Percentiles rank a stretch among this genome's conserved stretches.
Conservation (phyloP, 2,329 filamentous ascomycete genomes). For the Hypocreales sp. region DNA sequence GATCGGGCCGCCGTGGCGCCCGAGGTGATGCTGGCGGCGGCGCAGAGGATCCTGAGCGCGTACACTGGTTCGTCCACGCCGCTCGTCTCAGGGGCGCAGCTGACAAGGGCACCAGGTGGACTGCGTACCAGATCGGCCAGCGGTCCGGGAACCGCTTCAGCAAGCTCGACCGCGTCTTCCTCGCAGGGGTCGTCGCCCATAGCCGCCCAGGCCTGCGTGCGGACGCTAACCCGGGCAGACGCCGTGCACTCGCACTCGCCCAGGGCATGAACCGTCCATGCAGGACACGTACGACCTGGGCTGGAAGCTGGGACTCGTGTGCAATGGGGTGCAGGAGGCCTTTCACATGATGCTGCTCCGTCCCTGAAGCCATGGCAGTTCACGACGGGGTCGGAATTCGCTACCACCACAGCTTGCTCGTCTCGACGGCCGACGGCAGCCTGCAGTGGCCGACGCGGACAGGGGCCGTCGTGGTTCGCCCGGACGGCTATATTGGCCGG, state of each 20-base stretch:
- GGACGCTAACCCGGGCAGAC: no score
- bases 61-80: constrained; percentile 44
- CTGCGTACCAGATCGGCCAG: constrained; percentile 46
- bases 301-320: constrained; percentile 36
- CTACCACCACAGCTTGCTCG: constrained; percentile 3
- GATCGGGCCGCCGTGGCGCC: constrained; percentile 49
- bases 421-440: constrained; percentile 6
- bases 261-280: constrained; percentile 61
- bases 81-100: neutral
- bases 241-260: constrained; percentile 38
- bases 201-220: constrained; percentile 46
- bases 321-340: constrained; percentile 27
- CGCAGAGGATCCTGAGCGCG: constrained; percentile 48
- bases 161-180: constrained; percentile 43
- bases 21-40: constrained; percentile 44
- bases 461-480: constrained; percentile 33
- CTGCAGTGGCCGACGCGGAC: neutral
- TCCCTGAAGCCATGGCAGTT: constrained; percentile 19
- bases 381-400: constrained; percentile 4
- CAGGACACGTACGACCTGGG: constrained; percentile 43
- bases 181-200: no score
- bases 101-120: constrained; percentile 5
- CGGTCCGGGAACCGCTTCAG: constrained; percentile 43
- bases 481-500: constrained; percentile 49
- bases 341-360: constrained; percentile 40